phyloP scores from a whole-genome alignment of 495 filamentous ascomycete genomes.

The Daldinia grandis region DNA sequence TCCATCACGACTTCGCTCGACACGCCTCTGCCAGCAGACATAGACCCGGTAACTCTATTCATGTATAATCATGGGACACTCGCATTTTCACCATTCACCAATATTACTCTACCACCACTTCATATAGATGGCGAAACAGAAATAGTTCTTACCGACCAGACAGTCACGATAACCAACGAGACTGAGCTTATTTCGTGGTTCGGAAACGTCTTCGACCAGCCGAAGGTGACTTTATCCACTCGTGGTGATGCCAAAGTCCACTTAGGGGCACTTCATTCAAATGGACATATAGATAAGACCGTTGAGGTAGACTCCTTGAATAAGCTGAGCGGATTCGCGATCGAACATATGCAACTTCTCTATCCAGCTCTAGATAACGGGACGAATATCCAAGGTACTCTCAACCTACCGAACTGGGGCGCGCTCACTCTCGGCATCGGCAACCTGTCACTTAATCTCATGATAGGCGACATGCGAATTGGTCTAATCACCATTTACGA shows the following conservation, averaged over 20 bases:
- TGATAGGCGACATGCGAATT: constrained; percentile 50
- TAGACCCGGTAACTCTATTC: constrained; percentile 48
- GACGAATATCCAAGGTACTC: constrained; percentile 46
- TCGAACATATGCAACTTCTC: constrained; percentile 51
- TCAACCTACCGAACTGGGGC: constrained; percentile 57
- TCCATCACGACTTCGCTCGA: constrained; percentile 49
- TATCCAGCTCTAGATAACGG: constrained; percentile 52
- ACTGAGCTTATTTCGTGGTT: constrained; percentile 52
- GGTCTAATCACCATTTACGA: constrained; percentile 54
- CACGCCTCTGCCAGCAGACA: constrained; percentile 48
- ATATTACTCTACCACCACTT: constrained; percentile 46
- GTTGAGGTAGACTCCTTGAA: constrained; percentile 53
- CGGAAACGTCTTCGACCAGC: constrained; percentile 50
- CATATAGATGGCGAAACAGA: constrained; percentile 50
- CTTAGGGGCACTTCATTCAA: constrained; percentile 50
- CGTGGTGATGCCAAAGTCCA: constrained; percentile 48
- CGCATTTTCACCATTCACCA: constrained; percentile 47
- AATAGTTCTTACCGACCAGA: constrained; percentile 47
- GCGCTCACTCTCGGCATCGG: constrained; percentile 58
- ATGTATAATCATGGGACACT: constrained; percentile 51
- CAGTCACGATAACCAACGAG: constrained; percentile 50
- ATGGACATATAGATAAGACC: constrained; percentile 51
- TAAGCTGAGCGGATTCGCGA: constrained; percentile 54
- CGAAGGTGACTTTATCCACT: constrained; percentile 48
- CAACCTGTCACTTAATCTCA: constrained; percentile 57